phyloP scores from a whole-genome alignment of 805 yeast genomes.

The Yamadazyma sp. region DNA sequence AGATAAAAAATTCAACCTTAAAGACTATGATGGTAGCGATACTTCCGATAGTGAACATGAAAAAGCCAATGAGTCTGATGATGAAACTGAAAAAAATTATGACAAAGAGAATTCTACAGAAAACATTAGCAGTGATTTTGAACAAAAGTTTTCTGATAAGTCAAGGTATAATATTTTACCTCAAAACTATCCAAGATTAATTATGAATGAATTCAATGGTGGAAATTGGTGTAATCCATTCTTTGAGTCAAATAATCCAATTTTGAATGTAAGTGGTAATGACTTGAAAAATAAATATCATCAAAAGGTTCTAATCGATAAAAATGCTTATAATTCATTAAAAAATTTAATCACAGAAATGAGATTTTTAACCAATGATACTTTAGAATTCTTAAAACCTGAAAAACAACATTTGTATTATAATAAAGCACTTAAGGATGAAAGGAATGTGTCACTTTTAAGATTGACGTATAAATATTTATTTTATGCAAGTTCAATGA shows the following conservation, averaged over 20 bases:
- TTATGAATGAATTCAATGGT: constrained; percentile 65
- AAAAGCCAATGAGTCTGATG: background rate
- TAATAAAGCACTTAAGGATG: constrained; percentile 30
- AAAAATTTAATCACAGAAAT: constrained; percentile 36
- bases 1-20: constrained; percentile 26
- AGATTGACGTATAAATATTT: constrained; percentile 53
- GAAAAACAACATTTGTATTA: constrained; percentile 33
- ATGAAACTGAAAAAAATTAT: constrained; percentile 3
- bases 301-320: constrained; percentile 49
- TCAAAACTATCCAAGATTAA: constrained; percentile 66
- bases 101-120: background rate
- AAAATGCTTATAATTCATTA: constrained; percentile 41
- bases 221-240: constrained; percentile 80
- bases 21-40: constrained; percentile 40
- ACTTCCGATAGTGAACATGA: constrained; percentile 25
- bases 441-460: constrained; percentile 51
- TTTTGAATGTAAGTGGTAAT: constrained; percentile 41
- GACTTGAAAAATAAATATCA: constrained; percentile 39
- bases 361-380: constrained; percentile 36
- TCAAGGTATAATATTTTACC: constrained; percentile 47
- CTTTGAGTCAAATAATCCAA: constrained; percentile 37
- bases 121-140: too few species aligned
- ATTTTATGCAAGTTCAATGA: constrained; percentile 44
- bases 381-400: constrained; percentile 38
- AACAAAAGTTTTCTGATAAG: constrained; percentile 17